Conservation (phyloP, 2,329 filamentous ascomycete genomes). For the Mycogone perniciosa region DNA sequence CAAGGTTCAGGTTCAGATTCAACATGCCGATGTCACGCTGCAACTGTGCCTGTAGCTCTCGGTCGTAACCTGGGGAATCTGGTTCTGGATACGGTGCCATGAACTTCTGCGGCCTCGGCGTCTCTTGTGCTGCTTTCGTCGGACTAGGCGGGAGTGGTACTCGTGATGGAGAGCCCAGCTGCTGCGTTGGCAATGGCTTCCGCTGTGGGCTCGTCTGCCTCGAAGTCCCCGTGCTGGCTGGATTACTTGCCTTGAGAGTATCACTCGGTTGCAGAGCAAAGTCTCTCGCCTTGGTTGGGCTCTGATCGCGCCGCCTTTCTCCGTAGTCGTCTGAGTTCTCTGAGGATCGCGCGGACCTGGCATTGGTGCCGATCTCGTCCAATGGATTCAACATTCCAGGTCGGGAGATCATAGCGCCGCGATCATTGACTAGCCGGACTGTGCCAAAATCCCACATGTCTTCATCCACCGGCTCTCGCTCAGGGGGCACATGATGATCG, state of each 20-base stretch:
- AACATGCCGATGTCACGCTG: constrained; percentile 55
- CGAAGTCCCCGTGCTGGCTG: constrained; percentile 39
- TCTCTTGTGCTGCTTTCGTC: constrained; percentile 33
- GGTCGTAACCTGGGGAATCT: constrained; percentile 55
- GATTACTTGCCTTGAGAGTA: constrained; percentile 48
- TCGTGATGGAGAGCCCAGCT: constrained; percentile 39
- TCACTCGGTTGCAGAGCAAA: constrained; percentile 41
- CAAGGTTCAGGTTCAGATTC: constrained; percentile 35
- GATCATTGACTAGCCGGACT: constrained; percentile 69
- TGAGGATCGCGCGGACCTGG: constrained; percentile 51
- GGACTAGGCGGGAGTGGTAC: constrained; percentile 48
- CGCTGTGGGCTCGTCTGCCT: constrained; percentile 56
- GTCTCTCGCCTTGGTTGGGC: constrained; percentile 47
- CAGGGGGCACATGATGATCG: constrained; percentile 43
- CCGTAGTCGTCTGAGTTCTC: constrained; percentile 46
- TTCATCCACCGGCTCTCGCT: constrained; percentile 58
- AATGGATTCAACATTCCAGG: constrained; percentile 57
- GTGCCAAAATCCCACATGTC: constrained; percentile 99
- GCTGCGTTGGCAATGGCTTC: constrained; percentile 40
- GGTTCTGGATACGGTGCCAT: constrained; percentile 40
- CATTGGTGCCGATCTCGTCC: constrained; percentile 77
- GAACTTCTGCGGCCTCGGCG: constrained; percentile 42
- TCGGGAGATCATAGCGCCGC: constrained; percentile 49
- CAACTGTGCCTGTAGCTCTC: constrained; percentile 55
- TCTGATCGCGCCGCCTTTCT: constrained; percentile 44